phyloP scores from a whole-genome alignment of 345 rosid species.

The Arabidopsis suecica region DNA sequence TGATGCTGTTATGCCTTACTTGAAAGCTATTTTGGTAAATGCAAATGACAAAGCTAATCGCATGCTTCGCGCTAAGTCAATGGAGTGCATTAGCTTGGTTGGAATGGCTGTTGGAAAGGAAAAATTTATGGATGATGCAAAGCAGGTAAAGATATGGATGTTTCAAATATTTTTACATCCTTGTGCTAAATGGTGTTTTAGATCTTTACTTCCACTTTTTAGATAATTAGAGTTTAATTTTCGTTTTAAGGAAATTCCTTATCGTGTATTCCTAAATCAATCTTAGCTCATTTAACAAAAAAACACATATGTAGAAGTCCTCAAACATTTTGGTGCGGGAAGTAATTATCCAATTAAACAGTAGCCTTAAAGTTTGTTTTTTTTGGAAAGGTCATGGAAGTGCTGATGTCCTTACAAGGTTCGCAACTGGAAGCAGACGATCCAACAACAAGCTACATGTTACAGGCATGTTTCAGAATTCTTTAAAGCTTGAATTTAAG shows the following conservation, averaged over 20 bases:
- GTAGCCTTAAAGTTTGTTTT: constrained; percentile 28
- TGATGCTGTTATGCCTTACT: constrained; percentile 45
- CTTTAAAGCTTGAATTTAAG: not conserved
- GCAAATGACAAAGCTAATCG: constrained; percentile 54
- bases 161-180: constrained; percentile 7
- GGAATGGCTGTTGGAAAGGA: constrained; percentile 87
- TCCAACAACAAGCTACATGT: constrained; percentile 84
- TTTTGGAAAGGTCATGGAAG: constrained; percentile 68
- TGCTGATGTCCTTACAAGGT: constrained; percentile 73
- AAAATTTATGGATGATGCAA: constrained; percentile 70
- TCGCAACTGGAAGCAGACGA: constrained; percentile 72
- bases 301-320: too few species aligned
- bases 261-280: not conserved
- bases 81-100: constrained; percentile 82
- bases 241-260: not conserved
- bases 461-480: constrained; percentile 53
- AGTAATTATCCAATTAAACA: not conserved
- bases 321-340: not conserved
- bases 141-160: constrained; percentile 54
- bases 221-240: not conserved
- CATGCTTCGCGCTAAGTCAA: constrained; percentile 78
- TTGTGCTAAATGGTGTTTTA: constrained; percentile 2
- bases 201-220: not conserved
- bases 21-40: constrained; percentile 40
- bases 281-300: not conserved